Evolutionary conservation across 1,139 yeast species (phyloP), one percentile per base, ranked within the genome.

Genomic region (Kodamaea sp.): DNA sequence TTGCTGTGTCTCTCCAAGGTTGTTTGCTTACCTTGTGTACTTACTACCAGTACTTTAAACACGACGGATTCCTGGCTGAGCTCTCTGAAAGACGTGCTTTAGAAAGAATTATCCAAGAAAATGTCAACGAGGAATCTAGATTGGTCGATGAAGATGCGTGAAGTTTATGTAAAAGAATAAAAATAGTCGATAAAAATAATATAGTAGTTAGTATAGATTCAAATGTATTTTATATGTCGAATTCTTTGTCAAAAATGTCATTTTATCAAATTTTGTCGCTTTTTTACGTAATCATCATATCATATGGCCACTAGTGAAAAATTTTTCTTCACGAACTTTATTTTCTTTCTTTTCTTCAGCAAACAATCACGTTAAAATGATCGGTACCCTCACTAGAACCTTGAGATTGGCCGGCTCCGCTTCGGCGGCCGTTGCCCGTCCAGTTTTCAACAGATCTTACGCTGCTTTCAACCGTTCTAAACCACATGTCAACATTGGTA

Each of bases 401-500:
- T 37, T 53, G 42, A 57, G 61, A 46, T 39, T 46, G 36, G 49
- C 49, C 36, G 53, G 53, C 29, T 47, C 51, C 39, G 35, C 42
- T 36, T 38, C 50, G 29, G 39, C 39, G 38, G 46, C 41, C 24
- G 42, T 31, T 34, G 25, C 44, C 36, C 65, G 65, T 44, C 64
- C 65, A 24, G 43, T 60, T 37, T 58, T 67, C 36, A 61, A 57
- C 45, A 74, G 82, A 70, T 47, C 63, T 36, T 70, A 70, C 48
- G 94, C 94, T 40, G 76, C 79, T 39, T 88, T 87, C 62, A 85
- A 83, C 66, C 88, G 97, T 71, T 74, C 88, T 49, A 89, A 92
- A 74, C 98, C 98, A 36, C 98, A 92, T 63, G 84, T 92, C 54
- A 92, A 92, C 70, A 78, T 90, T 56, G 97, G 97, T 74, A 90